Conservation (phyloP, 345 rosid genomes). For the Limnanthes douglasii region DNA sequence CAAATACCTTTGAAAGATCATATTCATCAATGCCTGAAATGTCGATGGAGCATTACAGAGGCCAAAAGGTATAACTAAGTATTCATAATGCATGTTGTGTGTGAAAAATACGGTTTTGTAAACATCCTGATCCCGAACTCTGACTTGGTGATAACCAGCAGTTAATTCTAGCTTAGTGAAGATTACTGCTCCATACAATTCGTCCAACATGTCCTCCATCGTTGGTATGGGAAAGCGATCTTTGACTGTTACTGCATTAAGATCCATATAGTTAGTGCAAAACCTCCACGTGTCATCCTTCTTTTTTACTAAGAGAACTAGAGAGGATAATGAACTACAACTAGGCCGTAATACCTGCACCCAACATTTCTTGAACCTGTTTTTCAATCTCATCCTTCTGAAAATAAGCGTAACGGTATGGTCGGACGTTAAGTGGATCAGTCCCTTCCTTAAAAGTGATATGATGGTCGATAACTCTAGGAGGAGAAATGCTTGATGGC, state of each 20-base stretch:
- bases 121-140: background rate
- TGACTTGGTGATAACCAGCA: background rate
- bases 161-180: background rate
- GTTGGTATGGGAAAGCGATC: background rate
- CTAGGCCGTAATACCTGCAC: background rate
- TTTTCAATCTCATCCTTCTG: background rate
- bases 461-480: background rate
- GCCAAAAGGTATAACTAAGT: slow-evolving; percentile 4
- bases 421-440: background rate
- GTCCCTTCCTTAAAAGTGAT: background rate
- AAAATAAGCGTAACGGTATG: slow-evolving; percentile 1
- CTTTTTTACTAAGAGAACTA: background rate
- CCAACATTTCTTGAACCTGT: background rate
- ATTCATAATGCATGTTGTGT: slow-evolving; percentile 1
- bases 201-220: background rate
- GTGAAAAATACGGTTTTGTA: background rate
- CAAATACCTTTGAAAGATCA: background rate
- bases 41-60: background rate
- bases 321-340: slow-evolving; percentile 1
- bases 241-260: background rate
- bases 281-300: background rate
- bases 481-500: background rate
- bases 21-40: background rate
- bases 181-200: background rate
- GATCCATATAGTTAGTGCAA: background rate